Base-by-base conservation (phyloP, 208 protist species). In the Acanthamoeba healyi region DNA sequence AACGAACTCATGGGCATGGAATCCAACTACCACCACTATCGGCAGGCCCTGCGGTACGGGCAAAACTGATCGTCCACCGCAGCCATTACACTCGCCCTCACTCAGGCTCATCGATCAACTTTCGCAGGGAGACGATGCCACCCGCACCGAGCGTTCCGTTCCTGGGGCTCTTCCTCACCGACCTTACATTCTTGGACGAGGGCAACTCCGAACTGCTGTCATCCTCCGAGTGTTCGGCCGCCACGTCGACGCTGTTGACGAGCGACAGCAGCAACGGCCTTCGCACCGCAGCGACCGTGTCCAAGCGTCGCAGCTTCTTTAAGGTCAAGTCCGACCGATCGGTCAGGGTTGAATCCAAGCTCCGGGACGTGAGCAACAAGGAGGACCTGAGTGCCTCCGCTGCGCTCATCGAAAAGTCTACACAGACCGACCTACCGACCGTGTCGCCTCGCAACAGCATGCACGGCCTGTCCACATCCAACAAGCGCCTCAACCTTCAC, bases 181-280 rank as follows among this genome's bases (percentile, higher is more conserved):
- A 91, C 36, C 49, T 91, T 22, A 91, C 84, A 3, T 91, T 91
- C 58, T 22, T 65, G 32, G 84, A 91, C 36, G 84, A 91, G 84
- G 84, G 84, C 34, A 91, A 91, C 36, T 51, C 84, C 54, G 58
- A 91, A 0, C 24, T 74, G 38, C 34, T 91, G 32, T 44, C 84
- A 4, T 72, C 84, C 9, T 4, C n/a, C 34, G 56, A 36, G 14
- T 29, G 9, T 29, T 90, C 82, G 17, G 19, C 44, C 24, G 12
- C 46, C 22, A 29, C 49, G 36, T 32, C 54, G 56, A 5, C 84
- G 1, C 14, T 61, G 29, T 87, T n/a, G n/a, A n/a, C 46, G 26
- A 88, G 34, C 38, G 81, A 88, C 12, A 88, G 26, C 32, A 29
- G n/a, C 26, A 6, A 40, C n/a, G 38, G 36, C 70, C 10, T 79